Base-by-base conservation (phyloP, 129 eudicot species). In the Flaveria ramosissima region DNA sequence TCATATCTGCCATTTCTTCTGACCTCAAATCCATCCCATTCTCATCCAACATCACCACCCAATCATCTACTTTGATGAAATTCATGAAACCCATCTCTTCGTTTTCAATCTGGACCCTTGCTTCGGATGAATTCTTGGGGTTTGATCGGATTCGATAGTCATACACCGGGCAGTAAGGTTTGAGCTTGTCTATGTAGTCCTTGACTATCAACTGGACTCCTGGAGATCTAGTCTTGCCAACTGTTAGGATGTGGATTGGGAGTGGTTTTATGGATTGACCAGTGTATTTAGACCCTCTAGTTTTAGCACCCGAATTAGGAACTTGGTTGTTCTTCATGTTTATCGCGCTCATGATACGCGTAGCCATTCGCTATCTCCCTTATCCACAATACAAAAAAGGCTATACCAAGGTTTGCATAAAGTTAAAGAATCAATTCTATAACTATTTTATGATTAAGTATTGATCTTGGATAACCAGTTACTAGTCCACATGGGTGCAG, bases 1-100 rank as follows among this genome's bases (percentile, higher is more conserved):
- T 86, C 64, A 93, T 77, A 32, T 90, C 90, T 1, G 97, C 98
- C 88, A 90, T 72, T 72, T 79, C 92, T 81, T 90, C 89, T 3
- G 98, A 93, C 46, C 81, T 80, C 75, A 93, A 73, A 43, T 84
- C 86, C 47, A 64, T 59, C 82, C 98, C 98, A 63, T 63, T 77
- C 83, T 93, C 98, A 77, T 93, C 98, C 86, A 93, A 70, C 89
- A 93, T 82, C 80, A 93, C 96, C 70, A 93, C 98, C 98, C 95
- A 90, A 76, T 93, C 98, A 36, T 87, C 84, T 30, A 80, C 20
- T 71, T 75, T 88, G 75, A 93, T 84, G 53, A 76, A 80, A 63
- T 85, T 84, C 88, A 86, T 85, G 64, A 84, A 78, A 76, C 92
- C 92, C 72, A 17, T 68, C 59, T 88, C 98, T 78, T 93, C 98